phyloP scores from a whole-genome alignment of 2,329 filamentous ascomycete genomes.

The Monilinia fructicola region DNA sequence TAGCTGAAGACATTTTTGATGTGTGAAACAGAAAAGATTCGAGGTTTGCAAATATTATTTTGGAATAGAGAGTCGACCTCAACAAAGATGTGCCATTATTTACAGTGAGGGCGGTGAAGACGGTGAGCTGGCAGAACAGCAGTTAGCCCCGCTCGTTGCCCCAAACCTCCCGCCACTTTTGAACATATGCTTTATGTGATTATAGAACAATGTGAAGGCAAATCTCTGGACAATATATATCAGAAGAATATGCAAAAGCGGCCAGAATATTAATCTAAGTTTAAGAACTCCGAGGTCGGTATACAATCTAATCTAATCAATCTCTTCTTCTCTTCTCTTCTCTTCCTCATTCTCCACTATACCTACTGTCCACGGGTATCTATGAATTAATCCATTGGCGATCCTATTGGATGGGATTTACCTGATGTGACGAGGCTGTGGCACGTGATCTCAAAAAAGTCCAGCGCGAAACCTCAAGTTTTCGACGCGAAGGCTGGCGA shows the following conservation, averaged over 20 bases:
- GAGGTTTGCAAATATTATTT: constrained; percentile 5
- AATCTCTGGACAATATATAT: not conserved
- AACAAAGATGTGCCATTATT: constrained; percentile 18
- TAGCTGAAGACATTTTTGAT: constrained; percentile 70
- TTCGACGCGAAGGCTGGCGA: constrained; percentile 27
- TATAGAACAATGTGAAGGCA: not conserved
- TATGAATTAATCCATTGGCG: not conserved
- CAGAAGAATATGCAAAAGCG: not conserved
- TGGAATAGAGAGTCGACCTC: not conserved
- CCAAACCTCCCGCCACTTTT: constrained; percentile 11
- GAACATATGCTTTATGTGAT: not conserved
- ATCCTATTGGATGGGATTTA: not conserved
- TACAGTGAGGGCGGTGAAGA: not conserved
- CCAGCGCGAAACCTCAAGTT: constrained; percentile 33
- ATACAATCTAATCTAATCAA: constrained; percentile 18
- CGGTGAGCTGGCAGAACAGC: not conserved
- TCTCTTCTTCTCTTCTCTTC: not conserved
- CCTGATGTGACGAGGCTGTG: constrained; percentile 24
- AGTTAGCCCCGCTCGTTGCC: not conserved
- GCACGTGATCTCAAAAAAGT: constrained; percentile 32
- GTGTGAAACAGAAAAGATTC: constrained; percentile 1
- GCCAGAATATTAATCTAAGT: not conserved
- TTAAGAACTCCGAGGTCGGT: not conserved
- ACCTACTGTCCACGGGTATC: too few species aligned
- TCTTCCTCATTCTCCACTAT: not conserved